Conservation (phyloP, 208 protist species). For the Endotrypanum monterogeii region DNA sequence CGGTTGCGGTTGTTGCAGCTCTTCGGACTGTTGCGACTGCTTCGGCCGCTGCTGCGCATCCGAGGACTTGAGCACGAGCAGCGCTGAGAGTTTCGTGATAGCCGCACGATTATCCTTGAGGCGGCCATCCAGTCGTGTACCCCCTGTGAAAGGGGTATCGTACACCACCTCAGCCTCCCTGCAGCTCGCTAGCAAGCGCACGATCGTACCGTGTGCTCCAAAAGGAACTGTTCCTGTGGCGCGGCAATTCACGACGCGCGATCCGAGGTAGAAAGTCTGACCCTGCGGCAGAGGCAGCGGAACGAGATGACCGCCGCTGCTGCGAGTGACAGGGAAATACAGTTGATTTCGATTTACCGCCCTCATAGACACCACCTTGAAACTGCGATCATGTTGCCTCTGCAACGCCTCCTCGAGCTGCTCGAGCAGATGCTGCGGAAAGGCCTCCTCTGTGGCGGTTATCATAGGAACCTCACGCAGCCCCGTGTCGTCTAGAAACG, state of each 20-base stretch:
- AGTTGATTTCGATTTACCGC: slow-evolving; percentile 62
- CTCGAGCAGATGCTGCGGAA: slow-evolving; percentile 53
- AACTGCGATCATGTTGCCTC: slow-evolving; percentile 28
- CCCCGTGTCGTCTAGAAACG: slow-evolving; percentile 54
- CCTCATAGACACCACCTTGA: slow-evolving; percentile 44
- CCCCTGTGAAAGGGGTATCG: slow-evolving; percentile 83
- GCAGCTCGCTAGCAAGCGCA: slow-evolving; percentile 76
- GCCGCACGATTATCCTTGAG: slow-evolving; percentile 67
- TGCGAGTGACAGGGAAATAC: slow-evolving; percentile 80
- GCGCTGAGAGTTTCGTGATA: slow-evolving; percentile 63
- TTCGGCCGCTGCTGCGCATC: slow-evolving; percentile 12
- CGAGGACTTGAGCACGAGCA: slow-evolving; percentile 62
- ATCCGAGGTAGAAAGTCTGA: slow-evolving; percentile 70
- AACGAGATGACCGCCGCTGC: slow-evolving; percentile 62
- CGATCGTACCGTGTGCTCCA: slow-evolving; percentile 76
- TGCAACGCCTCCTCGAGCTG: slow-evolving; percentile 69
- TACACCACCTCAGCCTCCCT: slow-evolving; percentile 89
- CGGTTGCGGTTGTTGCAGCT: slow-evolving; percentile 40
- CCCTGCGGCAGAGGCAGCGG: slow-evolving; percentile 76
- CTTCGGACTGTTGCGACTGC: slow-evolving; percentile 24
- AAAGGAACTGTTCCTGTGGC: slow-evolving; percentile 79
- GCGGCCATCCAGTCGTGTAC: slow-evolving; percentile 73
- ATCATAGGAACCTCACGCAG: slow-evolving; percentile 74
- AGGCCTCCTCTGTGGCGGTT: slow-evolving; percentile 71
- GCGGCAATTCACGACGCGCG: slow-evolving; percentile 87